Evolutionary conservation across 2,329 filamentous ascomycete species (phyloP), one percentile per base, ranked within the genome.

Genomic region (Colletotrichum paranaense): DNA sequence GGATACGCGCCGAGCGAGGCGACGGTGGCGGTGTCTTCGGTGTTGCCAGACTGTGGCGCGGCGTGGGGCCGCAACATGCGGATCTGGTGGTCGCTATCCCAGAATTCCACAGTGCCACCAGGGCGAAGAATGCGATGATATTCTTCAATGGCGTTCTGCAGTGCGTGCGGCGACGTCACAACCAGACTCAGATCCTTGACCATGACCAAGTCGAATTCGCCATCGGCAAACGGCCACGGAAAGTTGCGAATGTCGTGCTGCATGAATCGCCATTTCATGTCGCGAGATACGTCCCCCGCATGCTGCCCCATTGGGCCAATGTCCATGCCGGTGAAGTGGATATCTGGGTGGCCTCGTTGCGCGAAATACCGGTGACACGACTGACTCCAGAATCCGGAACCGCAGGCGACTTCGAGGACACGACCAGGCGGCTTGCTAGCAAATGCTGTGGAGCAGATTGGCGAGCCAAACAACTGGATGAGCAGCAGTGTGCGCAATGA

Each of bases 331-430:
- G 93, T 94, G 80, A 97, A 98, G 5, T 91, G 90, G 26, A 97
- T 92, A 73, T 91, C 88, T 5, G 87, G 84, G 79, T 93, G 88
- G 16, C 94, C 94, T 68, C 89, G 87, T 62, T 90, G 88, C 69
- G 89, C 87, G 79, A 95, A 94, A 82, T 94, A 93, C 46, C 94
- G 91, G 81, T 97, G 93, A 81, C 94, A 97, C 86, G 95, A 92
- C 83, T 94, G 92, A 77, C 94, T 95, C 95, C 95, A 98, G 80
- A 97, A 94, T 28, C 91, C 96, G 24, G 93, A 93, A 22, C 95
- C 95, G 81, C 96, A 98, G 35, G 92, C 95, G 42, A 98, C 84
- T 79, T 98, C 96, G 28, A 98, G 87, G 32, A 98, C 92, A 76
- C 91, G 92, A 78, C 88, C 88, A 0, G 95, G 95, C 24, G 94